Evolutionary conservation across 1,139 yeast species (phyloP).

Genomic region (Lizanozyma gosingica): DNA sequence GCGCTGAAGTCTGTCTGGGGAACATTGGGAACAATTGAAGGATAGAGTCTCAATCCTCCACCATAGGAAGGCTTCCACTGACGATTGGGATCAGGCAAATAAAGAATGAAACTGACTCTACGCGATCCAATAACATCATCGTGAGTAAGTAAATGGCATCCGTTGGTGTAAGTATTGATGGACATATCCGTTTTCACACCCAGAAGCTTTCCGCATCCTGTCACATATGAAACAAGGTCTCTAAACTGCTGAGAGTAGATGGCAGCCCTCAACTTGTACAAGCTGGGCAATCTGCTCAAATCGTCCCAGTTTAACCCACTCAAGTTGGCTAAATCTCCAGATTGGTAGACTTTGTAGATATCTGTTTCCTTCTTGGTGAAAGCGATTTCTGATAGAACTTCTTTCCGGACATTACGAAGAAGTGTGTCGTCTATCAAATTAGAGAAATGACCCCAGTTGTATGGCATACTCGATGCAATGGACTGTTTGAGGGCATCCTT

Average conservation of each 20-base stretch:
- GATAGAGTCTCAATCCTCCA: constrained; percentile 82
- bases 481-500: constrained; percentile 30
- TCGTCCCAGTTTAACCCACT: constrained; percentile 80
- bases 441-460: constrained; percentile 79
- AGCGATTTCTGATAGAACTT: constrained; percentile 73
- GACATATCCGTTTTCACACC: constrained; percentile 90
- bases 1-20: constrained; percentile 71
- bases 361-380: constrained; percentile 96
- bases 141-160: constrained; percentile 90
- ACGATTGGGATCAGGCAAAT: constrained; percentile 86
- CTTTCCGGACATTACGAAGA: constrained; percentile 70
- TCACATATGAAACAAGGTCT: constrained; percentile 68
- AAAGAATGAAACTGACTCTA: constrained; percentile 84
- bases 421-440: constrained; percentile 69
- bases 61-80: constrained; percentile 86
- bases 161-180: constrained; percentile 81
- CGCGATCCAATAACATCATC: constrained; percentile 97
- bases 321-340: constrained; percentile 91
- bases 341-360: constrained; percentile 87
- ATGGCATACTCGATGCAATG: constrained; percentile 58
- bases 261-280: constrained; percentile 74
- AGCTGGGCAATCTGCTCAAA: constrained; percentile 59
- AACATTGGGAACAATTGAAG: constrained; percentile 80
- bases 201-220: constrained; percentile 84
- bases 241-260: constrained; percentile 82